A percentile compares a stretch with the other conserved stretches of the same genome.
Conservation (phyloP, 805 yeast genomes). For the Yamadazyma tumulicola region DNA sequence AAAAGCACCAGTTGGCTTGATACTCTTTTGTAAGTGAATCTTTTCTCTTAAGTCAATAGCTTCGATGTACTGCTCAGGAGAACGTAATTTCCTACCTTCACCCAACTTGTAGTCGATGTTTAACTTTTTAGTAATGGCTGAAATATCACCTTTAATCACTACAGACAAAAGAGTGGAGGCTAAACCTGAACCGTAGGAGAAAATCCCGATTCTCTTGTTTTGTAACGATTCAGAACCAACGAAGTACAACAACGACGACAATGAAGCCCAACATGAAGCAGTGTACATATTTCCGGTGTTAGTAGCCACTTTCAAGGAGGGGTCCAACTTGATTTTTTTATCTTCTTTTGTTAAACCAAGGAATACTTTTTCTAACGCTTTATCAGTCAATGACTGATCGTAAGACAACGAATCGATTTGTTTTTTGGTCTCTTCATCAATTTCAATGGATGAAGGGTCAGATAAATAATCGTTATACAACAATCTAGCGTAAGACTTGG, state of each 20-base stretch:
- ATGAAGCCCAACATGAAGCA: conserved; percentile 84
- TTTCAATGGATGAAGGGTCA: conserved; percentile 56
- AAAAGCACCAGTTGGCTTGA: conserved; percentile 74
- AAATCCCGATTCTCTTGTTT: conserved; percentile 82
- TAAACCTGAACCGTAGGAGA: conserved; percentile 97
- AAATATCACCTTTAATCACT: conserved; percentile 76
- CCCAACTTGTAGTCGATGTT: conserved; percentile 66
- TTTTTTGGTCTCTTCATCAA: conserved; percentile 51
- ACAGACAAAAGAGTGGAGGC: conserved; percentile 87
- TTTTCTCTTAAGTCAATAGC: conserved; percentile 85
- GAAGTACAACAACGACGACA: conserved; percentile 74
- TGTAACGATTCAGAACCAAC: conserved; percentile 73
- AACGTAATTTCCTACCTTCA: conserved; percentile 54
- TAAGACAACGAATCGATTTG: conserved; percentile 55
- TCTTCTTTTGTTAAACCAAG: conserved; percentile 70
- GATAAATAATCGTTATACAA: conserved; percentile 81
- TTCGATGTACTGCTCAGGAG: conserved; percentile 80
- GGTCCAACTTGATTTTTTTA: conserved; percentile 65
- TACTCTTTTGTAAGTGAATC: conserved; percentile 77
- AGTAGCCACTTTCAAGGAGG: conserved; percentile 84
- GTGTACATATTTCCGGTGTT: conserved; percentile 99
- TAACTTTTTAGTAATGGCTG: conserved; percentile 59
- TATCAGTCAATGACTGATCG: conserved; percentile 77
- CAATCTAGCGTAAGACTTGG: conserved; percentile 89
- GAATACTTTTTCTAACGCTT: conserved; percentile 79